Percentiles rank a stretch among this genome's conserved stretches.
These are phyloP conservation scores for Lactifluus echinatus DNA, from an alignment of 768 basidiomycete genomes.

Conservation along the genomic window DNA sequence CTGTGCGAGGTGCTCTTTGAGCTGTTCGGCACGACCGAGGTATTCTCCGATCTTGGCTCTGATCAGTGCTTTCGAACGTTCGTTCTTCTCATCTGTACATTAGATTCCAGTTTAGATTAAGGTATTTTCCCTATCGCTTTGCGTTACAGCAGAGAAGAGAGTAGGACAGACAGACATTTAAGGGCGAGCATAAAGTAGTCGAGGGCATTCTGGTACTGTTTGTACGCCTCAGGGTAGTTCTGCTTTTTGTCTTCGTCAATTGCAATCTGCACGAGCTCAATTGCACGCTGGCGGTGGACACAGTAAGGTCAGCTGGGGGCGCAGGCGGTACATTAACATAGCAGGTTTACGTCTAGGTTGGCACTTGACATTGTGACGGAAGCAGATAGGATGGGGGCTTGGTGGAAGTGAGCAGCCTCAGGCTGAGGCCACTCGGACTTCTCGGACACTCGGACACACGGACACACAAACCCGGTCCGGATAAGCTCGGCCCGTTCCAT, in stretches of 20 bases:
- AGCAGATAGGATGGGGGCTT: background rate
- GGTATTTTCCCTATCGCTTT: background rate
- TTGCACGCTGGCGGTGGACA: conserved; percentile 47
- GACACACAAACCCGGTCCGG: background rate
- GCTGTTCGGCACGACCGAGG: conserved; percentile 79
- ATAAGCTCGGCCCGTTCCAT: background rate
- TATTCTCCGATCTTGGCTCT: conserved; percentile 86
- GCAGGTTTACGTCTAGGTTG: conserved; percentile 11
- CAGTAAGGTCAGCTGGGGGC: background rate
- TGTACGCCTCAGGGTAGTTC: conserved; percentile 92
- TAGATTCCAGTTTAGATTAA: background rate
- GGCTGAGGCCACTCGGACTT: background rate
- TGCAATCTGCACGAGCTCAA: conserved; percentile 86
- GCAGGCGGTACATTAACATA: background rate
- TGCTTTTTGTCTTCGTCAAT: conserved; percentile 90
- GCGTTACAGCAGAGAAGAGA: background rate
- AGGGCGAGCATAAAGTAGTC: conserved; percentile 98
- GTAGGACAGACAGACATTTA: conserved; percentile 54
- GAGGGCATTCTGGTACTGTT: conserved; percentile 87
- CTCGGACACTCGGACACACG: too few species aligned
- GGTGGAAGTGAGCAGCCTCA: background rate
- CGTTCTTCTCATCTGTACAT: conserved; percentile 81
- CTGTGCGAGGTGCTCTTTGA: conserved; percentile 74
- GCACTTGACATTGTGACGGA: conserved; percentile 10
- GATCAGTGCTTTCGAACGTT: conserved; percentile 81